Conservation (phyloP, 495 filamentous ascomycete species). For the Aspergillus sclerotioniger region DNA sequence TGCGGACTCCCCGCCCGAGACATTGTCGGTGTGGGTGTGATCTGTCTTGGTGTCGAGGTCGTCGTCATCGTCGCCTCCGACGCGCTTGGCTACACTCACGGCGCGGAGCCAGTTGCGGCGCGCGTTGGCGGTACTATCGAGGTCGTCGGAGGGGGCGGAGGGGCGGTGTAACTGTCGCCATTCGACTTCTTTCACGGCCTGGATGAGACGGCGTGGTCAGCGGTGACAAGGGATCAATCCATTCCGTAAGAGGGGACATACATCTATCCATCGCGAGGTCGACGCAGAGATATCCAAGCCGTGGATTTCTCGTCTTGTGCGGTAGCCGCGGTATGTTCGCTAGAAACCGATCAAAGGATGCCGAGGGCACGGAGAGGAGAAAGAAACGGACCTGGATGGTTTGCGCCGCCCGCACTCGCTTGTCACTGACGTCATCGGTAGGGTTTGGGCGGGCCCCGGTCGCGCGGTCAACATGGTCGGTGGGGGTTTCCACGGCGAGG, state of each 20-base stretch:
- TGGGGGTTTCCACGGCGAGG: not conserved
- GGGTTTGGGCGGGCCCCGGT: not conserved
- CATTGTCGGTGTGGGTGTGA: slow-evolving; percentile 38
- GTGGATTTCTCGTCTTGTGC: slow-evolving; percentile 60
- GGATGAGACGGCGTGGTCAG: not conserved
- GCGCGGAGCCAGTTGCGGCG: slow-evolving; percentile 73
- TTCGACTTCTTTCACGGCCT: slow-evolving; percentile 63
- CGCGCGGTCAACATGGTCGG: not conserved
- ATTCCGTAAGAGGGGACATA: slow-evolving; percentile 22
- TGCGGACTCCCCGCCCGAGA: slow-evolving; percentile 42
- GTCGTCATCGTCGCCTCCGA: slow-evolving; percentile 59
- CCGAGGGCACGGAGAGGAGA: not conserved
- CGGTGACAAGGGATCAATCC: not conserved
- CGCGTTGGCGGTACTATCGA: slow-evolving; percentile 39
- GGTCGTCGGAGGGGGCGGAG: slow-evolving; percentile 28
- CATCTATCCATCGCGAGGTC: slow-evolving; percentile 62
- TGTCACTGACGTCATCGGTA: slow-evolving; percentile 30
- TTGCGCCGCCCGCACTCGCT: slow-evolving; percentile 44
- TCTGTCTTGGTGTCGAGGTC: slow-evolving; percentile 17
- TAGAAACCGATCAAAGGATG: slow-evolving; percentile 28
- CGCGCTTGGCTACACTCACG: slow-evolving; percentile 66
- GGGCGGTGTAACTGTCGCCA: slow-evolving; percentile 56
- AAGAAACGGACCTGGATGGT: slow-evolving; percentile 45
- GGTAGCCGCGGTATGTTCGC: slow-evolving; percentile 69
- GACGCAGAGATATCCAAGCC: slow-evolving; percentile 64